These are phyloP conservation scores for Creolimax fragrantissima DNA, from an alignment of 78 protist genomes.

Conservation along the genomic window DNA sequence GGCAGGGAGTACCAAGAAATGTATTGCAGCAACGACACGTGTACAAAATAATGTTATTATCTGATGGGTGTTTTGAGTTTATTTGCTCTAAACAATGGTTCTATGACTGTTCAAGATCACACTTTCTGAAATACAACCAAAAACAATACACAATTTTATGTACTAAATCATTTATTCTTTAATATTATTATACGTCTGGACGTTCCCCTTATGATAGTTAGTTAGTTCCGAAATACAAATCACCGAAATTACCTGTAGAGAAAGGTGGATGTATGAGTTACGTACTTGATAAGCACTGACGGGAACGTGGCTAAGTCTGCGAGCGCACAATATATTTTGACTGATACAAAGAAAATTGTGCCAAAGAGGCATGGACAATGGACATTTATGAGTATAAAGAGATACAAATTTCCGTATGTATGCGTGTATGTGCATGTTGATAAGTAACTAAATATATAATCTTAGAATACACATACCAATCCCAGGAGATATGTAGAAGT, in stretches of 20 bases:
- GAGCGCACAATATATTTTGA: background rate
- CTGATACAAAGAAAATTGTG: background rate
- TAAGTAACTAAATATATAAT: background rate
- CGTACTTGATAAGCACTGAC: background rate
- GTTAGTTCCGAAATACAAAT: background rate
- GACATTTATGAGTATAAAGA: background rate
- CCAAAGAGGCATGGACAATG: background rate
- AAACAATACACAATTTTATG: background rate
- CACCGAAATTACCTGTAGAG: background rate
- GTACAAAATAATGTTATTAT: background rate
- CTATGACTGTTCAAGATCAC: background rate
- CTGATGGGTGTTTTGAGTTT: background rate
- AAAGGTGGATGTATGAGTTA: background rate
- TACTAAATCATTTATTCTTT: background rate
- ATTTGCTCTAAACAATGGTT: background rate
- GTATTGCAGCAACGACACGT: background rate
- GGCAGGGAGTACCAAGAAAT: too few species aligned
- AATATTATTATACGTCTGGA: background rate
- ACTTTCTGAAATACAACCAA: background rate
- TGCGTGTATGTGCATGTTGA: background rate
- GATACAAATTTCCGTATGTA: background rate
- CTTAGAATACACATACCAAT: background rate
- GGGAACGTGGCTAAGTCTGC: background rate
- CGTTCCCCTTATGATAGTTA: background rate
- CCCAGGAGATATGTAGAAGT: conserved; percentile 22